Evolutionary conservation across 345 rosid genomes (phyloP).

Genomic region (Corchorus olitorius): DNA sequence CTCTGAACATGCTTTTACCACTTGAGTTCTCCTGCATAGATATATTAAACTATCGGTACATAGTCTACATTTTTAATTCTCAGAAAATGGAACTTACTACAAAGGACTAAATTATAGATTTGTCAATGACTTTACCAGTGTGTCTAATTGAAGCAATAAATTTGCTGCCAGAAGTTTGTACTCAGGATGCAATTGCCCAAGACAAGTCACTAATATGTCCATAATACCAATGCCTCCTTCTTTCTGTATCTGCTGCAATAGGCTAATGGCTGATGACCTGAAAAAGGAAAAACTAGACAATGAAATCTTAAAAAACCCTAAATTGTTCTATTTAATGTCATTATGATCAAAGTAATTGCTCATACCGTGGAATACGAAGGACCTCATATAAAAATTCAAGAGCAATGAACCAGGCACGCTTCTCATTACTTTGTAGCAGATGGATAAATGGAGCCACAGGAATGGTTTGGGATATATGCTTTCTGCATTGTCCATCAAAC

Average conservation of each 20-base stretch:
- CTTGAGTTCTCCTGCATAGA: slow-evolving; percentile 59
- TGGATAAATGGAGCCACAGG: slow-evolving; percentile 61
- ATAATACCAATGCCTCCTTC: slow-evolving; percentile 54
- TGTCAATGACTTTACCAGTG: slow-evolving; percentile 42
- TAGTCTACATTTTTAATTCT: not conserved
- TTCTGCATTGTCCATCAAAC: slow-evolving; percentile 79
- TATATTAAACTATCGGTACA: not conserved
- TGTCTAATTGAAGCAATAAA: slow-evolving; percentile 70
- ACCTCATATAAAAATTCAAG: slow-evolving; percentile 80
- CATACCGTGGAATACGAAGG: slow-evolving; percentile 77
- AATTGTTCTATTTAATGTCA: too few relatives aligned
- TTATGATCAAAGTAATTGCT: not conserved
- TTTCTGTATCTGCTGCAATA: slow-evolving; percentile 60
- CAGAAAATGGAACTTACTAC: not conserved
- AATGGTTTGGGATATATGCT: slow-evolving; percentile 50
- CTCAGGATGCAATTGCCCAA: slow-evolving; percentile 52
- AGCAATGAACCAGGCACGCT: slow-evolving; percentile 51
- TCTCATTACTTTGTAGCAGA: slow-evolving; percentile 57
- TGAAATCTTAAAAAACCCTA: too few relatives aligned
- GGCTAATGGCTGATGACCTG: slow-evolving; percentile 70
- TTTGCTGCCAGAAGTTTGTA: slow-evolving; percentile 70
- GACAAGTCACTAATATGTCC: slow-evolving; percentile 46
- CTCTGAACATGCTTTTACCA: slow-evolving; percentile 45
- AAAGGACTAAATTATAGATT: not conserved
- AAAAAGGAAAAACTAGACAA: not conserved